Evolutionary conservation across 202 grass and related monocot genomes (phyloP), one percentile per base, ranked within the genome.

Genomic region (Setaria viridis): DNA sequence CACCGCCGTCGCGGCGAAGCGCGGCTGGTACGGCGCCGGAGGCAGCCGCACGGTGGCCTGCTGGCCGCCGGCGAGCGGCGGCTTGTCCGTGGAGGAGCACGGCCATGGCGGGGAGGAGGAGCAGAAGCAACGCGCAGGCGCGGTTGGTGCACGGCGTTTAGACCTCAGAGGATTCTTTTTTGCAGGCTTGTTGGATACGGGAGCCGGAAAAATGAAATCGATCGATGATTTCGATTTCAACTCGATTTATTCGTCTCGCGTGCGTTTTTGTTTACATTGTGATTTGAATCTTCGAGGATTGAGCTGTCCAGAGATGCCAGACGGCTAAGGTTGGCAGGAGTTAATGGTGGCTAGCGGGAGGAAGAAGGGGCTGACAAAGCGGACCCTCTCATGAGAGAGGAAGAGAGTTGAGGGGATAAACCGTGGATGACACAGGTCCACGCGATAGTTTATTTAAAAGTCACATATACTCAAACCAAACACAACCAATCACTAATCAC

Each of bases 41-140:
- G 95, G 88, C 63, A 95, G 54, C 9, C 42, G 75, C 78, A 95
- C 70, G 43, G 85, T 73, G 74, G 85, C 74, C 45, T 81, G 70
- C 48, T 71, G 30, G 82, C 77, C 56, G 58, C 46, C 57, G 87
- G 79, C 21, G 90, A 70, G 13, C 68, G 8, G 79, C 79, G 8
- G 30, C 1, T 37, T 62, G 79, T n/a, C 84, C 37, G 49, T 80
- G 79, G 67, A 91, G 75, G 17, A 64, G 77, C 17, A 66, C 41
- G 7, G 66, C 80, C 17, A 81, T 34, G 66, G 78, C 55, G 60
- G 81, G 37, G 37, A 39, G 6, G 84, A 91, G 64, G 51, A 85
- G 63, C 54, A 83, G 73, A 11, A 86, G 41, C 67, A 48, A 70
- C 72, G 33, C 66, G 76, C 63, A 43, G 46, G 17, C 19, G 66